phyloP scores from a whole-genome alignment of 768 basidiomycete genomes.

The Xerocomus spinulosus region DNA sequence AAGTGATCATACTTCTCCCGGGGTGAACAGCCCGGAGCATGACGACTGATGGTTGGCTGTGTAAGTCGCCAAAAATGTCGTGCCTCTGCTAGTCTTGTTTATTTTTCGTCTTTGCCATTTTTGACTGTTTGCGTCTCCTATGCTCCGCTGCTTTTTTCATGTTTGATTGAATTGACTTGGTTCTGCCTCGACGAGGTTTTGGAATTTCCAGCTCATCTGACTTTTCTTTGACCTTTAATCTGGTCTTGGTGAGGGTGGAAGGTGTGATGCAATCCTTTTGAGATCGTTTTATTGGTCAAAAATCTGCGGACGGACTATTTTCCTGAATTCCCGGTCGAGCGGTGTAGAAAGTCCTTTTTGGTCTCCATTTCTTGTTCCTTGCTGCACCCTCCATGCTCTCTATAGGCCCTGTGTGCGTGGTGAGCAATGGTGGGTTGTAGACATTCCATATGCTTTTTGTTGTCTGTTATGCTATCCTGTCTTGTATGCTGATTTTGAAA shows the following conservation, averaged over 20 bases:
- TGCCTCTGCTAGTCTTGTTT: conserved; percentile 1
- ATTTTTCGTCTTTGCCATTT: conserved; percentile 5
- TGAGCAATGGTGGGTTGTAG: background rate
- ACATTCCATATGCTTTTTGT: conserved; percentile 3
- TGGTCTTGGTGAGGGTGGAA: conserved; percentile 15
- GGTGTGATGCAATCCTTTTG: conserved; percentile 12
- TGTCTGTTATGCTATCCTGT: conserved; percentile 2
- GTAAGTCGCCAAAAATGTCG: background rate
- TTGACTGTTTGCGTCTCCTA: conserved; percentile 12
- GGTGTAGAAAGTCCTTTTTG: background rate
- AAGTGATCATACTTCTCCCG: conserved; percentile 24
- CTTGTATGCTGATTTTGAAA: conserved; percentile 1
- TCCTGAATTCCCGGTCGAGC: conserved; percentile 17
- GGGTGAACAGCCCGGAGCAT: conserved; percentile 21
- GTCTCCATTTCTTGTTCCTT: background rate
- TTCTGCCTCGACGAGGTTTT: conserved; percentile 21
- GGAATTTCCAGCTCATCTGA: conserved; percentile 16
- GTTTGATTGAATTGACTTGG: conserved; percentile 21
- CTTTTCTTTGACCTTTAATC: conserved; percentile 31
- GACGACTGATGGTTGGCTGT: conserved; percentile 18
- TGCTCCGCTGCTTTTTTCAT: conserved; percentile 4
- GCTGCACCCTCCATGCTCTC: background rate
- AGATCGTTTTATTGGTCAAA: conserved; percentile 33
- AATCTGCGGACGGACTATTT: conserved; percentile 15
- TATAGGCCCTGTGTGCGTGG: background rate